These are phyloP conservation scores for Physcia stellaris DNA, from an alignment of 495 filamentous ascomycete genomes.

Conservation along the genomic window DNA sequence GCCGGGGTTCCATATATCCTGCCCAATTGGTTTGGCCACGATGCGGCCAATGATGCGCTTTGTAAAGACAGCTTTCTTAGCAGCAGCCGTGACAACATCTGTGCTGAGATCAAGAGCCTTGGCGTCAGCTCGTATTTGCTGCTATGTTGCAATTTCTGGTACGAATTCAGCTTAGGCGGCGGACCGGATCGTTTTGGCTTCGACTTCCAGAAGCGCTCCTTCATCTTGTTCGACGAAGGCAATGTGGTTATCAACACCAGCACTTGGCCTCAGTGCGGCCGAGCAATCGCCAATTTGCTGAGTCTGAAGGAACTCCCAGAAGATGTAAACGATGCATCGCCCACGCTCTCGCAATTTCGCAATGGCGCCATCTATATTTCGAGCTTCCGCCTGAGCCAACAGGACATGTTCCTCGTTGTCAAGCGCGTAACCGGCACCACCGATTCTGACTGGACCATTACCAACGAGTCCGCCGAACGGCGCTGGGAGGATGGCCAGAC, in stretches of 20 bases:
- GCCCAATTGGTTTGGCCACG: slow-evolving; percentile 42
- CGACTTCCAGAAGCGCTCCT: slow-evolving; percentile 23
- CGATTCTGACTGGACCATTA: slow-evolving; percentile 43
- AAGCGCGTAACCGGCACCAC: slow-evolving; percentile 38
- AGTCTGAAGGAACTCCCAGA: slow-evolving; percentile 30
- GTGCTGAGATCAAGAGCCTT: slow-evolving; percentile 26
- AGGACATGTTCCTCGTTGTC: slow-evolving; percentile 36
- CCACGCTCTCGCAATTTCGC: slow-evolving; percentile 19
- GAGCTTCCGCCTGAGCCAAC: slow-evolving; percentile 35
- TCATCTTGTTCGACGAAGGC: slow-evolving; percentile 38
- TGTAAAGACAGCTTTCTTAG: slow-evolving; percentile 20
- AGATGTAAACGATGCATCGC: slow-evolving; percentile 23
- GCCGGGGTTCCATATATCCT: slow-evolving; percentile 48
- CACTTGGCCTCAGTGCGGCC: slow-evolving; percentile 33
- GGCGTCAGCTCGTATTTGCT: slow-evolving; percentile 35
- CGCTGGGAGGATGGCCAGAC: slow-evolving; percentile 29
- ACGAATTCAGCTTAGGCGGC: slow-evolving; percentile 32
- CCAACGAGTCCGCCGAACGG: slow-evolving; percentile 24
- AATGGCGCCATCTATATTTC: slow-evolving; percentile 31
- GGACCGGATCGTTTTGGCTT: slow-evolving; percentile 27
- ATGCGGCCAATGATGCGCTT: slow-evolving; percentile 23
- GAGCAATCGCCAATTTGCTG: slow-evolving; percentile 29
- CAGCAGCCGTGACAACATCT: slow-evolving; percentile 7
- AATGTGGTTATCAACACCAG: slow-evolving; percentile 22
- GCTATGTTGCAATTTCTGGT: slow-evolving; percentile 37